phyloP scores from a whole-genome alignment of 768 basidiomycete genomes.

The Fistulinella prunicolor region DNA sequence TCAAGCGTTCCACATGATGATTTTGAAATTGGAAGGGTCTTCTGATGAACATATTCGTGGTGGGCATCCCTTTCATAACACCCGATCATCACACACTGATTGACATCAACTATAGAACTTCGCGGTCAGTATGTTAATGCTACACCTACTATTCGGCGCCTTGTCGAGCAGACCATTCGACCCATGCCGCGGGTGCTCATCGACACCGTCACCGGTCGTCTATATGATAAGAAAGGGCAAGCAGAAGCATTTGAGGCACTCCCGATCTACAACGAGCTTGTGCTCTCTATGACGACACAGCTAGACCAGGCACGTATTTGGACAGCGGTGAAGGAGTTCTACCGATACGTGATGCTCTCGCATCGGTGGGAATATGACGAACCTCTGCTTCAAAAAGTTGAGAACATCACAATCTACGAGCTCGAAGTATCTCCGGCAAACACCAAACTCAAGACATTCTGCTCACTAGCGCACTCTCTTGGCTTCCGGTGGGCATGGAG shows the following conservation, averaged over 20 bases:
- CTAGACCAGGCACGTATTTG: constrained; percentile 3
- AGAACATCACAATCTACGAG: constrained; percentile 5
- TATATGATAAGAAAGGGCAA: constrained; percentile 11
- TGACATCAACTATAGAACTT: background rate
- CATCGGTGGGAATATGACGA: constrained; percentile 8
- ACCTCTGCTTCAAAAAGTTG: constrained; percentile 4
- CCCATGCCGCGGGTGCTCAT: constrained; percentile 8
- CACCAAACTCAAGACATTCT: constrained; percentile 10
- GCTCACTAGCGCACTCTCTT: background rate
- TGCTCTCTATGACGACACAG: constrained; percentile 2
- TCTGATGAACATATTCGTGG: background rate
- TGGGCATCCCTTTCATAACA: background rate
- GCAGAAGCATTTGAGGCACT: constrained; percentile 3
- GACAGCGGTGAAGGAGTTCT: constrained; percentile 4
- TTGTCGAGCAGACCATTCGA: background rate
- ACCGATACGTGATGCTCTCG: constrained; percentile 12
- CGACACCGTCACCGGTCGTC: constrained; percentile 2
- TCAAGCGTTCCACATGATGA: background rate
- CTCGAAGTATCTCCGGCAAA: background rate
- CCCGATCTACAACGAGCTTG: constrained; percentile 1
- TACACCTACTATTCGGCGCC: background rate
- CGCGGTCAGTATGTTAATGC: constrained; percentile 2
- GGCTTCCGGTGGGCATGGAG: constrained; percentile 16
- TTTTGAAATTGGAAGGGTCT: background rate
- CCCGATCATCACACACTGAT: background rate